Percentiles rank a stretch among this genome's conserved stretches.
phyloP scores from a whole-genome alignment of 192 early-diverging fungal genomes.

The Linnemannia zychae region DNA sequence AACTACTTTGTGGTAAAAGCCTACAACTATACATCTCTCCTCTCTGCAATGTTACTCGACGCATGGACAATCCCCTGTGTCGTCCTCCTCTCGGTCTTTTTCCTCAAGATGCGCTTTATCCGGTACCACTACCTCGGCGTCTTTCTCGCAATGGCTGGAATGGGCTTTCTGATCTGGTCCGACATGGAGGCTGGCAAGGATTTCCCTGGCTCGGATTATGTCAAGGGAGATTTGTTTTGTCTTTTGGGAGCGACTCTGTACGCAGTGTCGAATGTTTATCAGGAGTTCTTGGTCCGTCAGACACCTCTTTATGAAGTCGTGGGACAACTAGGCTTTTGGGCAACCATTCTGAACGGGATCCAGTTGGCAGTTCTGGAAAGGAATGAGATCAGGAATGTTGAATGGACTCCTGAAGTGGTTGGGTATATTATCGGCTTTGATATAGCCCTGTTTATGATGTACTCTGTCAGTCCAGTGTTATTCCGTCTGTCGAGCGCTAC shows the following conservation, averaged over 20 bases:
- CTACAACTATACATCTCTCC: slow-evolving; percentile 78
- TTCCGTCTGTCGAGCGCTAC: slow-evolving; percentile 80
- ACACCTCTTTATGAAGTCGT: slow-evolving; percentile 81
- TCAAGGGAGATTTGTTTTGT: slow-evolving; percentile 82
- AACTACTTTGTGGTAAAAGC: slow-evolving; percentile 88
- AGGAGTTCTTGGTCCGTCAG: slow-evolving; percentile 80
- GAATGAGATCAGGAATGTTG: slow-evolving; percentile 55
- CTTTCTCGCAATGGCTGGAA: slow-evolving; percentile 75
- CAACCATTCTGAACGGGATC: slow-evolving; percentile 75
- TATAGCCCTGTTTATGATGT: slow-evolving; percentile 76
- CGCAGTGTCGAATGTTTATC: slow-evolving; percentile 77
- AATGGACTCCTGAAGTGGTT: slow-evolving; percentile 36
- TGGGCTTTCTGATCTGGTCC: slow-evolving; percentile 74
- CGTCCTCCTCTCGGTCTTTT: slow-evolving; percentile 73
- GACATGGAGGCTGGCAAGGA: slow-evolving; percentile 75
- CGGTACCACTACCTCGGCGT: slow-evolving; percentile 80
- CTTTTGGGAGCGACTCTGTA: slow-evolving; percentile 81
- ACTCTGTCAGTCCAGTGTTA: slow-evolving; percentile 75
- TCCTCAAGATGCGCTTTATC: slow-evolving; percentile 73
- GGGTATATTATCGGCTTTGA: slow-evolving; percentile 70
- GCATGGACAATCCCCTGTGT: slow-evolving; percentile 83
- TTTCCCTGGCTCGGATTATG: slow-evolving; percentile 52
- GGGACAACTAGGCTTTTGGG: slow-evolving; percentile 81
- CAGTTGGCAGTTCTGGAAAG: slow-evolving; percentile 81
- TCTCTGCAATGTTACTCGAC: slow-evolving; percentile 84